phyloP scores from a whole-genome alignment of 164 flowering plant species.

The Platanus orientalis region DNA sequence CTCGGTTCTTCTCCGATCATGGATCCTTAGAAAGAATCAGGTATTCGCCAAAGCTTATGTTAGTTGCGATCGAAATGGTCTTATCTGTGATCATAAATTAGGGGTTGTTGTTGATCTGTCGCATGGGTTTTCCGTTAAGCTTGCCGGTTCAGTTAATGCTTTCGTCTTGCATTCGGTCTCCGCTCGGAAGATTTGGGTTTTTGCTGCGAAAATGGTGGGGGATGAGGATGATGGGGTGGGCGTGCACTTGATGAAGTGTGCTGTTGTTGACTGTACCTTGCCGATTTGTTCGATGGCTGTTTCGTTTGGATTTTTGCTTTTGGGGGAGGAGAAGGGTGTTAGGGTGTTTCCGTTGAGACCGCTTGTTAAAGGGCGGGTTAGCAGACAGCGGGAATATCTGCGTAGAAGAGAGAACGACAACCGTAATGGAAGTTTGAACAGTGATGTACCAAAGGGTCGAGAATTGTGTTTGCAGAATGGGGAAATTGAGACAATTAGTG shows the following conservation, averaged over 20 bases:
- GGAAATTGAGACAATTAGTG: conserved; percentile 13
- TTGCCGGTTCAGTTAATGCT: conserved; percentile 54
- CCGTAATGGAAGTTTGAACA: conserved; percentile 6
- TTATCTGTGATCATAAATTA: conserved; percentile 24
- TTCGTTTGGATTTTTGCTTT: conserved; percentile 50
- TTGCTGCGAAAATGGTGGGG: conserved; percentile 42
- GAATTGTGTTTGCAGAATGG: conserved; percentile 36
- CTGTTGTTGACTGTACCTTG: conserved; percentile 55
- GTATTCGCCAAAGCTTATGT: conserved; percentile 33
- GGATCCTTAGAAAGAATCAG: conserved; percentile 24
- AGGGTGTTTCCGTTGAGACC: conserved; percentile 60
- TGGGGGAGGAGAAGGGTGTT: conserved; percentile 84
- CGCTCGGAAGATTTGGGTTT: conserved; percentile 55
- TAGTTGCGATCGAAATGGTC: conserved; percentile 38
- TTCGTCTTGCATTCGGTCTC: conserved; percentile 58
- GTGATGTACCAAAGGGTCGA: conserved; percentile 7
- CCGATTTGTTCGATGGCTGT: conserved; percentile 52
- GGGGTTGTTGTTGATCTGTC: conserved; percentile 45
- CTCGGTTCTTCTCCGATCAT: conserved; percentile 53
- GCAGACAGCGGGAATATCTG: conserved; percentile 15
- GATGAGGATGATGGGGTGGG: conserved; percentile 24
- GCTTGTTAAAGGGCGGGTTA: conserved; percentile 52
- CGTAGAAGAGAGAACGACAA: conserved; percentile 5
- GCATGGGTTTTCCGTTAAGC: conserved; percentile 59
- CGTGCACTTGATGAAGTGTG: conserved; percentile 71